phyloP scores from a whole-genome alignment of 2,329 filamentous ascomycete species.

The Fusarium cyanostomum region DNA sequence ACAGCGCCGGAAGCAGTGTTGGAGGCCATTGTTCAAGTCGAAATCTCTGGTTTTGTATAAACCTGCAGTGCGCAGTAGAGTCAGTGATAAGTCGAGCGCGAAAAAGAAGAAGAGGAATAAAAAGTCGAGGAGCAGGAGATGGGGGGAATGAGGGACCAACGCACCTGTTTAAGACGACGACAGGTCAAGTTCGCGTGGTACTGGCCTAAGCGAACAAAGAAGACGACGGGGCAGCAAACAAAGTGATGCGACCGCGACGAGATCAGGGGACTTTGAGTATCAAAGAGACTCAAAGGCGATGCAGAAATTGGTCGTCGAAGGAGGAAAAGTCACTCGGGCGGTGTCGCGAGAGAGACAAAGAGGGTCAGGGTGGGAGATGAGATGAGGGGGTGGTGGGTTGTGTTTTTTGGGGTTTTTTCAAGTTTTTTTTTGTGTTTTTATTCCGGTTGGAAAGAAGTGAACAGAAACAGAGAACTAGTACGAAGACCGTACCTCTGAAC shows the following conservation, averaged over 20 bases:
- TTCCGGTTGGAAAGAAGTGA: conserved; percentile 60
- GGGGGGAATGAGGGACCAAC: conserved; percentile 16
- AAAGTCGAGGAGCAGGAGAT: conserved; percentile 16
- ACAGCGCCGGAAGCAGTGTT: conserved; percentile 68
- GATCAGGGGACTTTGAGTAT: conserved; percentile 41
- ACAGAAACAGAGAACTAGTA: conserved; percentile 69
- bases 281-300: conserved; percentile 37
- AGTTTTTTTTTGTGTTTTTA: conserved; percentile 69
- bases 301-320: conserved; percentile 26
- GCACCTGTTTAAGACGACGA: conserved; percentile 37
- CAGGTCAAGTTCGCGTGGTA: conserved; percentile 41
- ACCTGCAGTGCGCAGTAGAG: conserved; percentile 25
- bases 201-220: conserved; percentile 43
- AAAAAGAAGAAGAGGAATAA: conserved; percentile 1
- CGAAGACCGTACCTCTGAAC: conserved; percentile 67
- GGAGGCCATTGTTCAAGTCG: conserved; percentile 65
- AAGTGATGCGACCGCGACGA: conserved; percentile 39
- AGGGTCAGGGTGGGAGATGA: conserved; percentile 26
- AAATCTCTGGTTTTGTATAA: conserved; percentile 25
- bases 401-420: conserved; percentile 66
- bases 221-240: conserved; percentile 44
- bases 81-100: conserved; percentile 31
- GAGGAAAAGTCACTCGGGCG: conserved; percentile 40
- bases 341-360: conserved; percentile 45
- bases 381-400: conserved; percentile 39